Conservation (phyloP, 495 filamentous ascomycete genomes). For the Chaetomidium leptoderma region DNA sequence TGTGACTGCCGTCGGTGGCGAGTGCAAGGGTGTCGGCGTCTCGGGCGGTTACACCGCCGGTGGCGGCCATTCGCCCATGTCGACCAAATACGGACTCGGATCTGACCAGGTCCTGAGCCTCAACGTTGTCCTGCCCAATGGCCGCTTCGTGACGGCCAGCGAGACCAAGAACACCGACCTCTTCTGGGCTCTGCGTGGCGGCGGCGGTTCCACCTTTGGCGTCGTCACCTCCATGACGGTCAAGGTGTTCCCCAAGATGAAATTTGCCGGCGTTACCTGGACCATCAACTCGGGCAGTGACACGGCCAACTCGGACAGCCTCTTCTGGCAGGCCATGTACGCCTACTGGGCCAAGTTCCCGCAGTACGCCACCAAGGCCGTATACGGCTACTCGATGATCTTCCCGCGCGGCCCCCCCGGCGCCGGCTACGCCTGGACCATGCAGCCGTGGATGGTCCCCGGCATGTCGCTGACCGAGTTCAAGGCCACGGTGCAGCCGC, state of each 20-base stretch:
- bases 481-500: conserved; percentile 33
- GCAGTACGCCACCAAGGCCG: conserved; percentile 42
- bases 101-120: conserved; percentile 47
- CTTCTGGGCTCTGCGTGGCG: conserved; percentile 53
- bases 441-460: conserved; percentile 25
- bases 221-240: conserved; percentile 50
- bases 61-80: conserved; percentile 44
- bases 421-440: conserved; percentile 15
- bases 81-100: conserved; percentile 41
- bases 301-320: conserved; percentile 35
- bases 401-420: conserved; percentile 14
- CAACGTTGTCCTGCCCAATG: conserved; percentile 45
- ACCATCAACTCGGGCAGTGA: conserved; percentile 35
- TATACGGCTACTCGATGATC: conserved; percentile 46
- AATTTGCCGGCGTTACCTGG: conserved; percentile 31
- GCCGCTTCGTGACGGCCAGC: conserved; percentile 40
- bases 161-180: conserved; percentile 43
- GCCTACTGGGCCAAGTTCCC: conserved; percentile 44
- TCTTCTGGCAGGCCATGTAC: conserved; percentile 50
- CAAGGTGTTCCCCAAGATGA: conserved; percentile 28
- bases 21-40: conserved; percentile 29
- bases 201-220: conserved; percentile 49
- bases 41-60: conserved; percentile 41
- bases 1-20: conserved; percentile 50
- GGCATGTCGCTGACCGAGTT: conserved; percentile 22